These are phyloP conservation scores for Penicillium expansum DNA, from an alignment of 2,329 filamentous ascomycete genomes.

Conservation along the genomic window DNA sequence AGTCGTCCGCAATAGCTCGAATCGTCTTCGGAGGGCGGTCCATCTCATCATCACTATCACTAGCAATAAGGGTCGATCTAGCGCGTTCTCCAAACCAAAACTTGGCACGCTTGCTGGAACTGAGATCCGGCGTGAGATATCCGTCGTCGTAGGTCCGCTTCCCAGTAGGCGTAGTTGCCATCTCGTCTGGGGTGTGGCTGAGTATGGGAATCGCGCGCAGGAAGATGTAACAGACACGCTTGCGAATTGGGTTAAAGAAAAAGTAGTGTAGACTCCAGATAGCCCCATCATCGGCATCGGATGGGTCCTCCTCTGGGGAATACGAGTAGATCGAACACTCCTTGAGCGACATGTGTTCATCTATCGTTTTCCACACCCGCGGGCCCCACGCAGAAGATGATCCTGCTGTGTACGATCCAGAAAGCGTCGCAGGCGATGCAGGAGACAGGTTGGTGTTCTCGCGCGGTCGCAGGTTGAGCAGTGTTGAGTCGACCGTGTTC, in stretches of 20 bases:
- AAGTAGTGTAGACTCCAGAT: slow-evolving; percentile 97
- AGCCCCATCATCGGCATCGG: slow-evolving; percentile 87
- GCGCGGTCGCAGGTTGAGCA: slow-evolving; percentile 78
- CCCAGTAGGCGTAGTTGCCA: slow-evolving; percentile 42
- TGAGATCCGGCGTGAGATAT: slow-evolving; percentile 51
- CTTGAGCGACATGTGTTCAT: slow-evolving; percentile 89
- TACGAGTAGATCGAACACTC: slow-evolving; percentile 90
- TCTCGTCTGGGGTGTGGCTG: slow-evolving; percentile 62
- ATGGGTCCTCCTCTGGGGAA: slow-evolving; percentile 83
- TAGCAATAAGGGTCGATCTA: slow-evolving; percentile 42
- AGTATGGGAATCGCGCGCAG: slow-evolving; percentile 75
- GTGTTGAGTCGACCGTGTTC: slow-evolving; percentile 79
- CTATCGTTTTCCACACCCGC: slow-evolving; percentile 85
- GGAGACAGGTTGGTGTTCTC: slow-evolving; percentile 42
- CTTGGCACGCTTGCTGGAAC: slow-evolving; percentile 74
- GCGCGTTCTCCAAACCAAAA: slow-evolving; percentile 80
- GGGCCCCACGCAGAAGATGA: slow-evolving; percentile 74
- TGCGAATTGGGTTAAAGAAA: slow-evolving; percentile 90
- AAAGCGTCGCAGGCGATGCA: slow-evolving; percentile 44
- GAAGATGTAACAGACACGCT: slow-evolving; percentile 92
- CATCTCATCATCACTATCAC: slow-evolving; percentile 47
- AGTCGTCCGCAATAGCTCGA: slow-evolving; percentile 39
- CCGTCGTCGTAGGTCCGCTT: slow-evolving; percentile 51
- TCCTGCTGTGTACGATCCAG: slow-evolving; percentile 47
- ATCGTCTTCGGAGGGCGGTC: slow-evolving; percentile 23